These are phyloP conservation scores for Diaporthe amygdali DNA, from an alignment of 2,329 filamentous ascomycete species.

Conservation along the genomic window DNA sequence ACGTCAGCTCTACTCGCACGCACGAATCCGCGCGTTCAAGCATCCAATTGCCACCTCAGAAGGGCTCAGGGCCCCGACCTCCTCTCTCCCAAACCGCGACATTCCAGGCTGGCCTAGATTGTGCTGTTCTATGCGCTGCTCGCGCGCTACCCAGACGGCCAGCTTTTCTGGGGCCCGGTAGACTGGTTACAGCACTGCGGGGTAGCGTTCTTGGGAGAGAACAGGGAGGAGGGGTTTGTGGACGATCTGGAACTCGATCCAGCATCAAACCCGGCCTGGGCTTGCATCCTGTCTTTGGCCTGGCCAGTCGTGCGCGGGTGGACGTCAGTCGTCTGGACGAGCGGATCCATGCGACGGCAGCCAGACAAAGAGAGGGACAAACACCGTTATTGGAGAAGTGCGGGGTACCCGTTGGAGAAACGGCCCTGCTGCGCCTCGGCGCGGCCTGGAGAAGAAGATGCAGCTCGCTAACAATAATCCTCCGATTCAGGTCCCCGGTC, in stretches of 20 bases:
- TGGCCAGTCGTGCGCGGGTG: neutral
- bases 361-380: neutral
- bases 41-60: neutral
- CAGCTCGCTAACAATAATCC: conserved; percentile 7
- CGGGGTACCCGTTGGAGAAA: conserved; percentile 1
- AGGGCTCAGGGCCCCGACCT: neutral
- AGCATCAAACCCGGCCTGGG: neutral
- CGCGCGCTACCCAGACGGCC: neutral
- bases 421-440: conserved; percentile 1
- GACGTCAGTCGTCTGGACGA: neutral
- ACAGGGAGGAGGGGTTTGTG: neutral
- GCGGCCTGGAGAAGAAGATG: neutral
- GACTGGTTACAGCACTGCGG: conserved; percentile 18
- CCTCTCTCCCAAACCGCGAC: neutral
- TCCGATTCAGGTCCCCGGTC: conserved; percentile 66
- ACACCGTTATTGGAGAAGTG: conserved; percentile 3
- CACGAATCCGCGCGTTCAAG: neutral
- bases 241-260: neutral
- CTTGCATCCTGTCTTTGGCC: neutral
- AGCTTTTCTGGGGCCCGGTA: conserved; percentile 2
- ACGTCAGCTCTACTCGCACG: neutral
- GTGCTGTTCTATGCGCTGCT: neutral
- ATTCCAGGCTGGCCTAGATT: neutral
- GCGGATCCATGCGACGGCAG: neutral
- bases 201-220: conserved; percentile 4